Evolutionary conservation across 2,329 filamentous ascomycete genomes (phyloP).

Genomic region (Monilinia vaccinii-corymbosi): DNA sequence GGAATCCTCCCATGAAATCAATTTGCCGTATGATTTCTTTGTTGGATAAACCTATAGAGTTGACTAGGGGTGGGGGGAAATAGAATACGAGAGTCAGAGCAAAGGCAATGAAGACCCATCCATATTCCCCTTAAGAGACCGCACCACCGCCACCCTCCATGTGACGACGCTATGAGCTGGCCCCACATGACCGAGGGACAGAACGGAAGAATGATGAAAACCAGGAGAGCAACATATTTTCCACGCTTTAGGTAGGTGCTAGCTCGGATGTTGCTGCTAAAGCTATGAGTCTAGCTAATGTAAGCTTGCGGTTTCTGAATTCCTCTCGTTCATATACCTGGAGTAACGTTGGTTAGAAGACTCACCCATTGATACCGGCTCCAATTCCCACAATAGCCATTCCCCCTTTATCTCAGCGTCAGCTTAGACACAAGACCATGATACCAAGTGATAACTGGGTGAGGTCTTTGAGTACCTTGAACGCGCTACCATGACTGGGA

Average conservation of each 20-base stretch:
- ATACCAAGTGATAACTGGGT: too few relatives aligned
- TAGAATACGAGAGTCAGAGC: slow-evolving; percentile 43
- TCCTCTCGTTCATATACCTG: neutral
- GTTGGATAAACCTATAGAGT: slow-evolving; percentile 32
- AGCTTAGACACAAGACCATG: neutral
- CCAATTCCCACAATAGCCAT: slow-evolving; percentile 51
- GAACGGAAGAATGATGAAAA: slow-evolving; percentile 53
- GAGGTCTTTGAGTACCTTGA: slow-evolving; percentile 10
- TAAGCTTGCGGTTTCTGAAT: neutral
- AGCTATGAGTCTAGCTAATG: slow-evolving; percentile 51
- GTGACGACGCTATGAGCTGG: slow-evolving; percentile 41
- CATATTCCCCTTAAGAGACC: slow-evolving; percentile 45
- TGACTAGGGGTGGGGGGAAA: slow-evolving; percentile 40
- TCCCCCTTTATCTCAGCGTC: slow-evolving; percentile 31
- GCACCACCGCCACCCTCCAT: slow-evolving; percentile 43
- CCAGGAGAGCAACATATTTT: slow-evolving; percentile 49
- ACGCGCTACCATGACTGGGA: neutral
- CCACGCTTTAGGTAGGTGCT: slow-evolving; percentile 55
- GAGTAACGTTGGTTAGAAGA: neutral
- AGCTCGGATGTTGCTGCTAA: slow-evolving; percentile 60
- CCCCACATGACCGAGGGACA: slow-evolving; percentile 51
- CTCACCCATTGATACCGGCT: slow-evolving; percentile 54
- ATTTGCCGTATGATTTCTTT: slow-evolving; percentile 36
- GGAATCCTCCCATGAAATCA: slow-evolving; percentile 42
- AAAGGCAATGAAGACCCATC: slow-evolving; percentile 42